A percentile compares a stretch with the other conserved stretches of the same genome.
Evolutionary conservation across 2,329 filamentous ascomycete species (phyloP).

Genomic region (Xylaria sp.): DNA sequence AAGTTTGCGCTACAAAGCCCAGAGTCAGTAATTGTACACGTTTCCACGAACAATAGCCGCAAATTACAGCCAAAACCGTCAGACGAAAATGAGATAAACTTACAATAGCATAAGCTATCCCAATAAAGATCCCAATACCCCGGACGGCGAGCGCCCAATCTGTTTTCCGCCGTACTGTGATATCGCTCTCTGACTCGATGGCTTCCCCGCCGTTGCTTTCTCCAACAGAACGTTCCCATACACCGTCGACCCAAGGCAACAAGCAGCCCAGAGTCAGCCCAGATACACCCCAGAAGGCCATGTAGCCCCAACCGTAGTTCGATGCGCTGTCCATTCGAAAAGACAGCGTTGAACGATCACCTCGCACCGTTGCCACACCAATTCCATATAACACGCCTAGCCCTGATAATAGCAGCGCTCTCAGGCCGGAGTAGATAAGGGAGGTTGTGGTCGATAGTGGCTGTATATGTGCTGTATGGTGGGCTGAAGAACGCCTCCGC

Average conservation of each 20-base stretch:
- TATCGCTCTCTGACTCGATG: slow-evolving; percentile 44
- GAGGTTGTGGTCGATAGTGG: slow-evolving; percentile 47
- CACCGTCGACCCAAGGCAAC: slow-evolving; percentile 83
- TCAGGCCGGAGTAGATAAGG: slow-evolving; percentile 64
- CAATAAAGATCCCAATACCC: slow-evolving; percentile 69
- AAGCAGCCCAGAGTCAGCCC: slow-evolving; percentile 82
- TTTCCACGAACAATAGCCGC: background rate
- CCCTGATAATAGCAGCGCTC: slow-evolving; percentile 75
- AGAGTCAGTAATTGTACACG: slow-evolving; percentile 31
- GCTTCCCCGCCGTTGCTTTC: slow-evolving; percentile 42
- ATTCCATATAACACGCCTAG: slow-evolving; percentile 87
- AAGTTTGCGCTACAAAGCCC: slow-evolving; percentile 74
- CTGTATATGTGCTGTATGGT: slow-evolving; percentile 46
- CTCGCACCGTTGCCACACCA: slow-evolving; percentile 82
- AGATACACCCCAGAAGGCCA: slow-evolving; percentile 82
- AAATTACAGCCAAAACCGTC: background rate
- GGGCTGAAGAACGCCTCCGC: slow-evolving; percentile 52
- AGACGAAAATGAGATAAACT: slow-evolving; percentile 1
- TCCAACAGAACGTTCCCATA: slow-evolving; percentile 71
- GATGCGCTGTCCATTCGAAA: slow-evolving; percentile 63
- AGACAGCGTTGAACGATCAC: slow-evolving; percentile 67
- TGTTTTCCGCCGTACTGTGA: slow-evolving; percentile 45
- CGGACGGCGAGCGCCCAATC: slow-evolving; percentile 77
- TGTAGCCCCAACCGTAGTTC: slow-evolving; percentile 70
- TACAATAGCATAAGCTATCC: slow-evolving; percentile 75